Evolutionary conservation across 1,139 yeast species (phyloP), one percentile per base, ranked within the genome.

Genomic region (Wickerhamiella infanticola): DNA sequence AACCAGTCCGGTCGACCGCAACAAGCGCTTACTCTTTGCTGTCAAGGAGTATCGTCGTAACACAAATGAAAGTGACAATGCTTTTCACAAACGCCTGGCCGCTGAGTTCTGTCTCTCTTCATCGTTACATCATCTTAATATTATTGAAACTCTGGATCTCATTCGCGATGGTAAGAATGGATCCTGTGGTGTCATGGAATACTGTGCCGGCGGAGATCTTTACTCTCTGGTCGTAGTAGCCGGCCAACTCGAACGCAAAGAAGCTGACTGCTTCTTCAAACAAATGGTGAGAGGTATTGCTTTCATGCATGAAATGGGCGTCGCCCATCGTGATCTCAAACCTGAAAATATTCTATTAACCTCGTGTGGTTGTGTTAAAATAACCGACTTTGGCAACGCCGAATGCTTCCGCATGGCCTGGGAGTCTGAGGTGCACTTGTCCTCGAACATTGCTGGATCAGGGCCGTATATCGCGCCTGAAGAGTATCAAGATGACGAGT

Each of bases 381-480:
- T 88, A 50, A 85, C 95, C 2, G 97, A 88, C 66, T 88, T 88
- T 60, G 97, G 97, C 45, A 85, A 84, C 58, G 83, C 94, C 36
- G 95, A 86, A 61, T 86, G 95, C 62, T 88, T 88, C 66, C 79
- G 79, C 53, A 85, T 85, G 86, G 95, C 96, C 0, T 88, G 96
- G 96, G 97, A 88, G 59, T 70, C 72, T 43, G 85, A 83, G 33
- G 74, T 88, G 39, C 94, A 85, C 60, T 62, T 81, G 48, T 78
- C 88, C 55, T 79, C 76, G 48, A 95, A 95, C 9, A 69, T 86
- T 6, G 82, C 94, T 62, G 96, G 96, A 3, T 80, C 94, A 0
- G 79, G 85, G 11, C 95, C 97, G 1, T 88, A 88, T 60, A 88
- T 88, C 58, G 95, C 96, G 0, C 97, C 97, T 0, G 97, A 88